Conservation (phyloP, 164 flowering plant genomes). For the Annona squamosa region DNA sequence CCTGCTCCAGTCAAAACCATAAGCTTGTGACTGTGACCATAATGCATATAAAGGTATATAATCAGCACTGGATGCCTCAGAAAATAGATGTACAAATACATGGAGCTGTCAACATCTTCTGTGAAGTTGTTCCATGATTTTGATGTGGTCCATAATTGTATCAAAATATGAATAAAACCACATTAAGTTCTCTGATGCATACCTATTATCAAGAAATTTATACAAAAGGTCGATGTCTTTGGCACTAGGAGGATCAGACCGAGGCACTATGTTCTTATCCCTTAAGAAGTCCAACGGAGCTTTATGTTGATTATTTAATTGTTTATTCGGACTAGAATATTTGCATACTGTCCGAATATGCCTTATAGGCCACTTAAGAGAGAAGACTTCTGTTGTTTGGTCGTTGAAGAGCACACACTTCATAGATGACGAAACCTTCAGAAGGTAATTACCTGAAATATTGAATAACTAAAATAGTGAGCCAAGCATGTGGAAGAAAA, state of each 20-base stretch:
- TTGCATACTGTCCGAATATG: slow-evolving; percentile 42
- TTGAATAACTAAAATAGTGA: not conserved
- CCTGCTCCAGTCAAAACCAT: slow-evolving; percentile 93
- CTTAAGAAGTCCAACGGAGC: slow-evolving; percentile 27
- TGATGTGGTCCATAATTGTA: not conserved
- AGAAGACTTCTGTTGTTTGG: slow-evolving; percentile 11
- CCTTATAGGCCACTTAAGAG: slow-evolving; percentile 25
- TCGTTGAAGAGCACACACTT: slow-evolving; percentile 10
- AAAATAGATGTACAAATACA: not conserved
- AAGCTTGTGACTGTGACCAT: slow-evolving; percentile 58
- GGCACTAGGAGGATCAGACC: slow-evolving; percentile 65
- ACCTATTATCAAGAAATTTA: slow-evolving; percentile 66
- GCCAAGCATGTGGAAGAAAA: not conserved
- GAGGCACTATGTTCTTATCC: slow-evolving; percentile 63
- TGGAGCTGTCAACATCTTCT: not conserved
- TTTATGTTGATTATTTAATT: slow-evolving; percentile 28
- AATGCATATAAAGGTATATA: not conserved
- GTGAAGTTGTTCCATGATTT: not conserved
- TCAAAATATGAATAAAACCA: not conserved
- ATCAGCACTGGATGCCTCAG: not conserved
- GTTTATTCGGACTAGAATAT: slow-evolving; percentile 36
- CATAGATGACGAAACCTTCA: slow-evolving; percentile 11
- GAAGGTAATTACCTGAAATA: not conserved
- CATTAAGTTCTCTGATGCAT: not conserved
- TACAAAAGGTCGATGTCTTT: slow-evolving; percentile 52